Evolutionary conservation across 352 stramenopile species (phyloP).

Genomic region (Globisporangium cederbergense): DNA sequence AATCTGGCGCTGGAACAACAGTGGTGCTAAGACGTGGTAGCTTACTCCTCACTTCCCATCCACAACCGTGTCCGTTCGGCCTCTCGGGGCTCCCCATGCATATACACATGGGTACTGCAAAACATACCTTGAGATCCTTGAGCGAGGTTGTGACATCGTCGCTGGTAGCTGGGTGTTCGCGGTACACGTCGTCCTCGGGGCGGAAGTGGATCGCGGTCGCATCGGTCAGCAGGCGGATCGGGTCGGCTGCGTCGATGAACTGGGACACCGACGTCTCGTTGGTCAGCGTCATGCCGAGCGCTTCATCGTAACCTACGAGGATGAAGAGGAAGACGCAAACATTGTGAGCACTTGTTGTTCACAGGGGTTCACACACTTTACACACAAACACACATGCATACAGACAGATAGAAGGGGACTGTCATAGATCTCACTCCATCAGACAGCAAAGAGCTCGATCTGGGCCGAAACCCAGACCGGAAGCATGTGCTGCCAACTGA

Average conservation of each 20-base stretch:
- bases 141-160: conserved; percentile 79
- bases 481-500: conserved; percentile 46
- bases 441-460: conserved; percentile 41
- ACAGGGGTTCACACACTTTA: neutral
- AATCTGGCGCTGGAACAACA: conserved; percentile 89
- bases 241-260: conserved; percentile 88
- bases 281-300: conserved; percentile 78
- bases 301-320: conserved; percentile 90
- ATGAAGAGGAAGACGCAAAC: conserved; percentile 1
- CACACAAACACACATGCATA: conserved; percentile 12
- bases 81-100: neutral
- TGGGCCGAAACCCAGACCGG: conserved; percentile 18
- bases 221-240: conserved; percentile 95
- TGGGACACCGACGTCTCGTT: conserved; percentile 84
- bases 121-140: conserved; percentile 91
- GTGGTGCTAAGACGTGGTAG: conserved; percentile 76
- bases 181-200: conserved; percentile 76
- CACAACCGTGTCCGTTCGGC: neutral
- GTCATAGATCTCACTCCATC: conserved; percentile 83
- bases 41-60: conserved; percentile 75
- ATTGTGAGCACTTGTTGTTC: conserved; percentile 7
- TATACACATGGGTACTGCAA: neutral
- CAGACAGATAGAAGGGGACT: conserved; percentile 26
- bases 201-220: conserved; percentile 93
- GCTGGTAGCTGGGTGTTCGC: conserved; percentile 69